These are phyloP conservation scores for Thraustochytrium aureum DNA, from an alignment of 352 stramenopile genomes.

Conservation along the genomic window DNA sequence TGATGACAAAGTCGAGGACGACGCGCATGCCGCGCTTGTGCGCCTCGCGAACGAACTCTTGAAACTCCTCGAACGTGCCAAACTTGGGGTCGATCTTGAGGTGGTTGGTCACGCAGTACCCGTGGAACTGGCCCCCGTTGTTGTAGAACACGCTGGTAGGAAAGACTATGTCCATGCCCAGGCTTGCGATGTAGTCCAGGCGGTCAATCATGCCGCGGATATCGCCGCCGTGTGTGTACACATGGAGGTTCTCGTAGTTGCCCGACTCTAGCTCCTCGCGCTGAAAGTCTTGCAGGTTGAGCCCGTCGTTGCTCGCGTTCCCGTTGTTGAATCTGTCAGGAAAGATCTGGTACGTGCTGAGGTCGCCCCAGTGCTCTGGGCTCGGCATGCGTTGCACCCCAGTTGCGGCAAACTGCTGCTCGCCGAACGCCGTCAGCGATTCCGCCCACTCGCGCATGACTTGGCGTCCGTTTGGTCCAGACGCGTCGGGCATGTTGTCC, in stretches of 20 bases:
- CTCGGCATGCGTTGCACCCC: background rate
- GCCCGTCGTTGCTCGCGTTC: background rate
- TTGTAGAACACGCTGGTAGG: background rate
- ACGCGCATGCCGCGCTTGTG: conserved; percentile 47
- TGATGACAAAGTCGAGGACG: conserved; percentile 56
- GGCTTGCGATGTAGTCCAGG: conserved; percentile 1
- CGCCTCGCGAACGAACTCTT: conserved; percentile 10
- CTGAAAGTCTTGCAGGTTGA: background rate
- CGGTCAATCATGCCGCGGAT: conserved; percentile 22
- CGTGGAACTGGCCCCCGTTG: conserved; percentile 17
- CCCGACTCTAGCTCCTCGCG: background rate
- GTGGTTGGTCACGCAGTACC: conserved; percentile 14
- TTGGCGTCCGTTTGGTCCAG: background rate
- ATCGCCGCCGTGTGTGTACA: background rate
- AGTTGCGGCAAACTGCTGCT: background rate
- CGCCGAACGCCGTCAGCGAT: background rate
- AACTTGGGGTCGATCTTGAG: conserved; percentile 33
- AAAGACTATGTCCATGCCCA: background rate
- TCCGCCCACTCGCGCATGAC: background rate
- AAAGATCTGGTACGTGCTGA: background rate
- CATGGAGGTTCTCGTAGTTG: background rate
- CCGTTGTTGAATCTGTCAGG: conserved; percentile 16
- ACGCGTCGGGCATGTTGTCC: background rate
- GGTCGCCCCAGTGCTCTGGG: conserved; percentile 6
- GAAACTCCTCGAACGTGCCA: conserved; percentile 47